phyloP scores from a whole-genome alignment of 495 filamentous ascomycete species.

The Talaromyces trachyspermus region DNA sequence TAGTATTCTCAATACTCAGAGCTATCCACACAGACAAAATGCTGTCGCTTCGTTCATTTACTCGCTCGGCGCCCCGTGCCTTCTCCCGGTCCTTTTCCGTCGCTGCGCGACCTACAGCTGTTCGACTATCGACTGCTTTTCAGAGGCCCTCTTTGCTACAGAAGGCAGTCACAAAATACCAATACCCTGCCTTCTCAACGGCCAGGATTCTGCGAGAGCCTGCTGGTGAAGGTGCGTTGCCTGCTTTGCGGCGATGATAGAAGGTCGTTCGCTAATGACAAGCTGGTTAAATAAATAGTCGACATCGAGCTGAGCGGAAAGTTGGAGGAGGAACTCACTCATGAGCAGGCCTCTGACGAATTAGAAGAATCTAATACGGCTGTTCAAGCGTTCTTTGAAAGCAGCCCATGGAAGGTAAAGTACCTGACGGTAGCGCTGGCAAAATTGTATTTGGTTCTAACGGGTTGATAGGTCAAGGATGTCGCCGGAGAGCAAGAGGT shows the following conservation, averaged over 20 bases:
- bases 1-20: conserved; percentile 7
- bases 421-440: conserved; percentile 51
- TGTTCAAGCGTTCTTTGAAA: conserved; percentile 69
- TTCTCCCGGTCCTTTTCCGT: conserved; percentile 52
- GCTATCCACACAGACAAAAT: conserved; percentile 43
- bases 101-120: conserved; percentile 35
- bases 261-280: background rate
- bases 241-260: background rate
- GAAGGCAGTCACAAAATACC: conserved; percentile 45
- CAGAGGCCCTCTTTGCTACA: conserved; percentile 41
- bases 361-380: conserved; percentile 53
- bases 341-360: conserved; percentile 38
- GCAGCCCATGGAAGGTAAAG: conserved; percentile 56
- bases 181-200: conserved; percentile 67
- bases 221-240: conserved; percentile 48
- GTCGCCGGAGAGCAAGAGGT: conserved; percentile 80
- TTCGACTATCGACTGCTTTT: conserved; percentile 39
- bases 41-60: conserved; percentile 66
- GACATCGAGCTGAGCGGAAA: conserved; percentile 42
- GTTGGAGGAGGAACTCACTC: conserved; percentile 41
- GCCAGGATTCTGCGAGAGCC: conserved; percentile 48
- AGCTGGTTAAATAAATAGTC: conserved; percentile 18
- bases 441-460: conserved; percentile 54
- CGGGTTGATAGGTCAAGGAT: conserved; percentile 61
- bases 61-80: conserved; percentile 64